These are phyloP conservation scores for Hypoxylon cercidicola DNA, from an alignment of 495 filamentous ascomycete genomes.

Conservation along the genomic window DNA sequence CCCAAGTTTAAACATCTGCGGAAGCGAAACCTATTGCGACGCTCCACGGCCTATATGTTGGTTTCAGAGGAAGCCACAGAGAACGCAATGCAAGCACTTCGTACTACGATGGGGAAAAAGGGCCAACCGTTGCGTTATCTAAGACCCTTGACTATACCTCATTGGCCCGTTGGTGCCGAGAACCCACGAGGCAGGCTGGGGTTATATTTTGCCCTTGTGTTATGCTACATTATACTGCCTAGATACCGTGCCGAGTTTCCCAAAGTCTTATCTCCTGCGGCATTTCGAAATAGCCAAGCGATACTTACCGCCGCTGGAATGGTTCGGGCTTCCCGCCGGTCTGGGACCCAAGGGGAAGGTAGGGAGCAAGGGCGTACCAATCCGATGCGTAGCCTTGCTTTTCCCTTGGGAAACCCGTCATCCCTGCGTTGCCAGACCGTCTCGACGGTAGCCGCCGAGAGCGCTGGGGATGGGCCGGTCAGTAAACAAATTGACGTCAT, in stretches of 20 bases:
- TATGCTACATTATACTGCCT: not conserved
- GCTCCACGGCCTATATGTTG: no score
- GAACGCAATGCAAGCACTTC: conserved; percentile 30
- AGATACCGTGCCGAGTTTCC: not conserved
- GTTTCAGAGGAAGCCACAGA: conserved; percentile 9
- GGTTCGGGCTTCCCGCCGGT: not conserved
- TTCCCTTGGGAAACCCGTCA: not conserved
- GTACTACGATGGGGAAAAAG: conserved; percentile 14
- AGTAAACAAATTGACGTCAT: not conserved
- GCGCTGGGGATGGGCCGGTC: not conserved
- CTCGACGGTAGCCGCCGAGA: not conserved
- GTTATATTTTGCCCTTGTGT: conserved; percentile 11
- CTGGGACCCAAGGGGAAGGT: not conserved
- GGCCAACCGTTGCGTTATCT: conserved; percentile 13
- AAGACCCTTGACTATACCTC: not conserved
- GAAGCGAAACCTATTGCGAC: not conserved
- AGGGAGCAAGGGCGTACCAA: not conserved
- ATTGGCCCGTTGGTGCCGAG: conserved; percentile 21
- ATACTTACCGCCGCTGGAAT: not conserved
- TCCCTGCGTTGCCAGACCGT: no score
- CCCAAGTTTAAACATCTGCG: conserved; percentile 1
- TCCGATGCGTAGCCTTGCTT: not conserved
- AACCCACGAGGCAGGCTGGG: conserved; percentile 17
- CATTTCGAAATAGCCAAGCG: not conserved
- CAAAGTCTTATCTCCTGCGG: not conserved